Percentiles rank a stretch among this genome's conserved stretches.
Evolutionary conservation across 495 filamentous ascomycete genomes (phyloP).

Genomic region (Collariella sp.): DNA sequence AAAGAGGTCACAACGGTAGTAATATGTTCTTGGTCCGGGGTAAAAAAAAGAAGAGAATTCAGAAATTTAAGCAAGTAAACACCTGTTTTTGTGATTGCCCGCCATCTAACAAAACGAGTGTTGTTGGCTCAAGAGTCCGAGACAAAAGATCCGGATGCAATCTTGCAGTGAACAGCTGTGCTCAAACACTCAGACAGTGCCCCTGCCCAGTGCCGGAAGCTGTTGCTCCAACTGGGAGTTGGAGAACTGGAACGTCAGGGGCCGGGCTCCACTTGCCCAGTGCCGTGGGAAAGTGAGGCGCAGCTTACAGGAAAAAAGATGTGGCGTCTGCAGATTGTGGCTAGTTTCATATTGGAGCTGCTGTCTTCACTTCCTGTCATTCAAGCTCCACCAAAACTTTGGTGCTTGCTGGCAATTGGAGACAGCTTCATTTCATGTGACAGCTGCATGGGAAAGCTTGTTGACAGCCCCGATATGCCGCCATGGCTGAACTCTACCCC

Average conservation of each 20-base stretch:
- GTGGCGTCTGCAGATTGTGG: constrained; percentile 1
- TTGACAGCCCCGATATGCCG: constrained; percentile 21
- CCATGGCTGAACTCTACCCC: constrained; percentile 77
- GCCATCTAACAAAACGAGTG: neutral
- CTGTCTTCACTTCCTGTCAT: no score
- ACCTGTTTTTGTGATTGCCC: no score
- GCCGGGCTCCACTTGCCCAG: neutral
- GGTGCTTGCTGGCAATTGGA: neutral
- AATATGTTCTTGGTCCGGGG: no score
- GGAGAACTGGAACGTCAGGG: neutral
- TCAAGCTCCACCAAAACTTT: no score
- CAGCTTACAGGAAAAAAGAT: neutral
- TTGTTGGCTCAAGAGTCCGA: neutral
- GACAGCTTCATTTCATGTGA: constrained; percentile 1
- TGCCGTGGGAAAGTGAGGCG: constrained; percentile 1
- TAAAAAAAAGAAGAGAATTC: neutral
- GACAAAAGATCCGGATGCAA: neutral
- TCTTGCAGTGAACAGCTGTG: constrained; percentile 9
- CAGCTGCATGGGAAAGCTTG: neutral
- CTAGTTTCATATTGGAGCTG: neutral
- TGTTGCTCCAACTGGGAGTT: constrained; percentile 6
- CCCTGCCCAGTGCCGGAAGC: constrained; percentile 3
- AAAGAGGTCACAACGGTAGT: neutral
- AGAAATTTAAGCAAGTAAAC: neutral
- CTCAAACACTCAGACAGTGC: neutral